Conservation (phyloP, 2,329 filamentous ascomycete species). For the Penicillium sp. region DNA sequence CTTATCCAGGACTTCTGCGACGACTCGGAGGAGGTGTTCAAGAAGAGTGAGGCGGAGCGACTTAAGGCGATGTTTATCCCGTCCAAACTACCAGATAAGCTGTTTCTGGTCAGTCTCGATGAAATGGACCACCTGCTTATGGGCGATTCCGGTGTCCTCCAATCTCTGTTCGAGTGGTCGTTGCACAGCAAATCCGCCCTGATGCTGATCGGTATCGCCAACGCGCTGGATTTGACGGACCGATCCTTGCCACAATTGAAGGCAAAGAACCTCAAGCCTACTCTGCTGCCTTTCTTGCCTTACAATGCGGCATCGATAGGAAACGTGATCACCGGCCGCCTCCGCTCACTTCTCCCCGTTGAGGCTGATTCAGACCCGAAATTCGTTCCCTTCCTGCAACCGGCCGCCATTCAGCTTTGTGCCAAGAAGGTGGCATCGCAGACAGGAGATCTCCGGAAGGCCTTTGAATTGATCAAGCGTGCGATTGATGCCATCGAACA, state of each 20-base stretch:
- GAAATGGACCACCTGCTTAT: constrained; percentile 94
- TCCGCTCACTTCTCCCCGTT: constrained; percentile 67
- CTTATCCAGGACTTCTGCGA: constrained; percentile 69
- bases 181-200: constrained; percentile 76
- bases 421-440: constrained; percentile 93
- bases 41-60: constrained; percentile 65
- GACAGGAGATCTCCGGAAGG: constrained; percentile 89
- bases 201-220: constrained; percentile 87
- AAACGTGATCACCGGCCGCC: constrained; percentile 77
- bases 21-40: constrained; percentile 59
- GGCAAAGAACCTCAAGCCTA: constrained; percentile 84
- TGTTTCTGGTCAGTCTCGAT: constrained; percentile 84
- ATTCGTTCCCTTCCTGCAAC: constrained; percentile 85
- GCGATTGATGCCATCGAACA: constrained; percentile 85
- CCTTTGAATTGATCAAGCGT: constrained; percentile 88
- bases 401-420: constrained; percentile 88
- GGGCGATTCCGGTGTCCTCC: constrained; percentile 82
- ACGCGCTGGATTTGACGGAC: constrained; percentile 92
- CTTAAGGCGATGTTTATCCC: constrained; percentile 71
- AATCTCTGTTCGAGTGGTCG: constrained; percentile 96
- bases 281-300: constrained; percentile 85
- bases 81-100: constrained; percentile 49
- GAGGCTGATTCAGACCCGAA: constrained; percentile 46
- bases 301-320: constrained; percentile 88
- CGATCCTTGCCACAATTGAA: constrained; percentile 92